phyloP scores from a whole-genome alignment of 2,329 filamentous ascomycete genomes.

The Colletotrichum truncatum region DNA sequence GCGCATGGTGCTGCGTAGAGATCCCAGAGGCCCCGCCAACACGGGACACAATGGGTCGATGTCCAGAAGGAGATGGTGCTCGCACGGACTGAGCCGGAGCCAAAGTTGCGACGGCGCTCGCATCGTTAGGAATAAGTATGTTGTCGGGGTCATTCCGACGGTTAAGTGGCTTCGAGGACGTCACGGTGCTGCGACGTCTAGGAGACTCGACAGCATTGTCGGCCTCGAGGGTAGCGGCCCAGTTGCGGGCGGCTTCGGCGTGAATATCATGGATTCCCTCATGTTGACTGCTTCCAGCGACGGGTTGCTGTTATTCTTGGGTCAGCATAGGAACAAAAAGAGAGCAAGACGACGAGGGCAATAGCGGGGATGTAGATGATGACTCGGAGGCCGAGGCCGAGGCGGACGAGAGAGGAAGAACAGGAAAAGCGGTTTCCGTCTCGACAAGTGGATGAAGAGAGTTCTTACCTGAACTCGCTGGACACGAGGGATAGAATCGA shows the following conservation, averaged over 20 bases:
- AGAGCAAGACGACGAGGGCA: no score
- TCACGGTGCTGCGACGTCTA: conserved; percentile 28
- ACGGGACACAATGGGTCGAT: conserved; percentile 61
- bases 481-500: conserved; percentile 18
- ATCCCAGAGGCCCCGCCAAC: conserved; percentile 66
- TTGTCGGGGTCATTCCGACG: conserved; percentile 35
- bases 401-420: not conserved
- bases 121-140: conserved; percentile 66
- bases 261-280: conserved; percentile 12
- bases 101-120: conserved; percentile 97
- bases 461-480: conserved; percentile 6
- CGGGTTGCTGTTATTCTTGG: conserved; percentile 20
- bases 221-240: conserved; percentile 42
- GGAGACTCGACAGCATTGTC: conserved; percentile 34
- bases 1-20: conserved; percentile 90
- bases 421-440: no score
- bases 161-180: conserved; percentile 37
- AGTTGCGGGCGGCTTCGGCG: conserved; percentile 39
- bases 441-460: no score
- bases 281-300: conserved; percentile 8
- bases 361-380: no score
- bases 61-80: conserved; percentile 82
- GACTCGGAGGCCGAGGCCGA: no score
- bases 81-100: conserved; percentile 96
- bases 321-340: no score